These are phyloP conservation scores for Perilla frutescens DNA, from an alignment of 257 asterid genomes.

Conservation along the genomic window DNA sequence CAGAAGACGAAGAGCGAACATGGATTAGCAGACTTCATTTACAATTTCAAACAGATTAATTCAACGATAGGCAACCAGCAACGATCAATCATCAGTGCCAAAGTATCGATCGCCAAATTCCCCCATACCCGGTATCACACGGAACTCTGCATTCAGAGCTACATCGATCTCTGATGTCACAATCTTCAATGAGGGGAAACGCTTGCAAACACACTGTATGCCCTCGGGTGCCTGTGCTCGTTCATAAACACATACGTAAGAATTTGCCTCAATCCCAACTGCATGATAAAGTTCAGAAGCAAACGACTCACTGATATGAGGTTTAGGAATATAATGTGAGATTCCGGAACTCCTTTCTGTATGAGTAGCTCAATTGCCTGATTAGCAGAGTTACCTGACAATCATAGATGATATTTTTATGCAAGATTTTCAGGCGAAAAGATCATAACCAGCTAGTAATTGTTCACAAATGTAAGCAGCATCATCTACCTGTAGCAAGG, in stretches of 20 bases:
- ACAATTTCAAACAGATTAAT: slow-evolving; percentile 37
- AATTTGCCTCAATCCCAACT: neutral
- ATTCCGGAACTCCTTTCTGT: slow-evolving; percentile 98
- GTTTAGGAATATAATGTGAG: slow-evolving; percentile 93
- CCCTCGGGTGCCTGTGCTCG: slow-evolving; percentile 89
- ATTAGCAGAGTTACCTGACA: slow-evolving; percentile 94
- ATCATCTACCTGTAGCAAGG: slow-evolving; percentile 86
- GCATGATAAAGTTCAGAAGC: neutral
- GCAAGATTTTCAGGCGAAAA: neutral
- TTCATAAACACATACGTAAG: slow-evolving; percentile 14
- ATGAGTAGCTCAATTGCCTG: slow-evolving; percentile 94
- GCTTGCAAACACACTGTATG: slow-evolving; percentile 83
- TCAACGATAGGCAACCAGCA: slow-evolving; percentile 8
- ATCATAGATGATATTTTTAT: slow-evolving; percentile 1
- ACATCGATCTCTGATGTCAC: slow-evolving; percentile 94
- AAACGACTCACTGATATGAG: slow-evolving; percentile 85
- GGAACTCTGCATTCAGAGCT: slow-evolving; percentile 65
- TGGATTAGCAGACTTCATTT: slow-evolving; percentile 33
- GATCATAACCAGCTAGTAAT: neutral
- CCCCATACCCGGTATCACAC: slow-evolving; percentile 94
- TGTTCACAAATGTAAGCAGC: slow-evolving; percentile 13
- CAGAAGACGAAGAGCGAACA: slow-evolving; percentile 4
- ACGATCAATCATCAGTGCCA: slow-evolving; percentile 77
- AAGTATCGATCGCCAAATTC: slow-evolving; percentile 98
- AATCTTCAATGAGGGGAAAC: slow-evolving; percentile 85